These are phyloP conservation scores for Pichia sp. DNA, from an alignment of 1,139 yeast species.

Conservation along the genomic window DNA sequence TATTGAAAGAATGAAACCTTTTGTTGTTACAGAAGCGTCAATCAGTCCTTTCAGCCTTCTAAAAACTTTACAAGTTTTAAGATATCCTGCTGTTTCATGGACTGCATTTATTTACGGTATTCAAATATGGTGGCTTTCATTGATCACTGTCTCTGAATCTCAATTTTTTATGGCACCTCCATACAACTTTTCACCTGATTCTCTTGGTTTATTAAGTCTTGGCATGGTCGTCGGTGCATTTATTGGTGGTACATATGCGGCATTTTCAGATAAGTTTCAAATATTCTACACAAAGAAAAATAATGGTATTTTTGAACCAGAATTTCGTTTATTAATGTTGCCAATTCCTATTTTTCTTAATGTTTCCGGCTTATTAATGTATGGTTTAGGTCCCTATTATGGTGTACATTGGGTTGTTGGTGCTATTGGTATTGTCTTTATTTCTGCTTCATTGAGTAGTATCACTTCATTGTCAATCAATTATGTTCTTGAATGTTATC, in stretches of 20 bases:
- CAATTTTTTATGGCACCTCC: slow-evolving; percentile 46
- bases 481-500: slow-evolving; percentile 53
- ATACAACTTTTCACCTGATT: slow-evolving; percentile 60
- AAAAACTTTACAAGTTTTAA: slow-evolving; percentile 36
- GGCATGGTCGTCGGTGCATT: slow-evolving; percentile 68
- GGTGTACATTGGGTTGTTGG: slow-evolving; percentile 40
- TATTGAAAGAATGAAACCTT: slow-evolving; percentile 31
- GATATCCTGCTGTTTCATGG: slow-evolving; percentile 45
- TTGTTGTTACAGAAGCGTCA: not conserved
- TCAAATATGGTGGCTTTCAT: slow-evolving; percentile 48
- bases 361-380: slow-evolving; percentile 61
- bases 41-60: slow-evolving; percentile 34
- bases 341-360: slow-evolving; percentile 32
- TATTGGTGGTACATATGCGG: slow-evolving; percentile 65
- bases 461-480: slow-evolving; percentile 50
- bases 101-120: slow-evolving; percentile 46
- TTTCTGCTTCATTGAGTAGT: slow-evolving; percentile 44
- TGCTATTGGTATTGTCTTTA: slow-evolving; percentile 41
- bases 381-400: slow-evolving; percentile 57
- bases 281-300: slow-evolving; percentile 58
- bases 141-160: slow-evolving; percentile 40
- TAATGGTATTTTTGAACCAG: slow-evolving; percentile 36
- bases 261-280: slow-evolving; percentile 59
- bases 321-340: slow-evolving; percentile 33
- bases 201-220: slow-evolving; percentile 69